phyloP scores from a whole-genome alignment of 1,284 basidiomycete species.

The Leccinum griseonigrum region DNA sequence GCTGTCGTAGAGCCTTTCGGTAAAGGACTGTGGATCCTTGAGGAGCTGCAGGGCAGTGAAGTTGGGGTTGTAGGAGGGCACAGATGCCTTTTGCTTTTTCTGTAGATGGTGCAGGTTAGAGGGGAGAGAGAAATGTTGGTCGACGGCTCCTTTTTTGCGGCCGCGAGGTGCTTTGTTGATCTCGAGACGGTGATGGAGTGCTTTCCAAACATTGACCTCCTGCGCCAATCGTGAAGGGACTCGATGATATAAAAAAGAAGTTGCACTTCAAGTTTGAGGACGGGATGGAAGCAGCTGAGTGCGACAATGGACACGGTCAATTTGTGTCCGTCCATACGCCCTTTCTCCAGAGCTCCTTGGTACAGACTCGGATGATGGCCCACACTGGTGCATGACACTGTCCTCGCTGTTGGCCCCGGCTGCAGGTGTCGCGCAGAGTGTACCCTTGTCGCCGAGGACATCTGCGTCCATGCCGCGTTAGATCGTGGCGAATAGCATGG shows the following conservation, averaged over 20 bases:
- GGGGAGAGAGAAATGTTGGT: background rate
- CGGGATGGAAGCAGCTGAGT: constrained; percentile 91
- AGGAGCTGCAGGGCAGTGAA: constrained; percentile 94
- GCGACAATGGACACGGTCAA: constrained; percentile 91
- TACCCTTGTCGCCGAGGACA: constrained; percentile 80
- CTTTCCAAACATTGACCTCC: constrained; percentile 66
- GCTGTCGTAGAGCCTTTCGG: constrained; percentile 91
- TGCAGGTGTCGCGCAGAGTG: constrained; percentile 47
- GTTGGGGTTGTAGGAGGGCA: constrained; percentile 54
- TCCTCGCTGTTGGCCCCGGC: constrained; percentile 64
- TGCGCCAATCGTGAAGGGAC: constrained; percentile 27
- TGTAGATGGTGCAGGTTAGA: constrained; percentile 27
- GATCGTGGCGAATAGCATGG: constrained; percentile 95
- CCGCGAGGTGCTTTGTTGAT: constrained; percentile 83
- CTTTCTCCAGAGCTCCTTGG: constrained; percentile 95
- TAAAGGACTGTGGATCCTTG: constrained; percentile 94
- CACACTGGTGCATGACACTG: too few relatives aligned
- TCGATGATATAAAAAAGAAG: background rate
- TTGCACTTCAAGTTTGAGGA: constrained; percentile 93
- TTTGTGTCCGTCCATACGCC: constrained; percentile 93
- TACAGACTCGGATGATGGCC: constrained; percentile 94
- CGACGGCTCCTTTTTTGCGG: constrained; percentile 59
- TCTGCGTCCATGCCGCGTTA: constrained; percentile 86
- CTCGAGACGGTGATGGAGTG: constrained; percentile 78
- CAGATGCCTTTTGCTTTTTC: constrained; percentile 59